Base-by-base conservation (phyloP, 305 asterid genomes). In the Fraxinus nigra region DNA sequence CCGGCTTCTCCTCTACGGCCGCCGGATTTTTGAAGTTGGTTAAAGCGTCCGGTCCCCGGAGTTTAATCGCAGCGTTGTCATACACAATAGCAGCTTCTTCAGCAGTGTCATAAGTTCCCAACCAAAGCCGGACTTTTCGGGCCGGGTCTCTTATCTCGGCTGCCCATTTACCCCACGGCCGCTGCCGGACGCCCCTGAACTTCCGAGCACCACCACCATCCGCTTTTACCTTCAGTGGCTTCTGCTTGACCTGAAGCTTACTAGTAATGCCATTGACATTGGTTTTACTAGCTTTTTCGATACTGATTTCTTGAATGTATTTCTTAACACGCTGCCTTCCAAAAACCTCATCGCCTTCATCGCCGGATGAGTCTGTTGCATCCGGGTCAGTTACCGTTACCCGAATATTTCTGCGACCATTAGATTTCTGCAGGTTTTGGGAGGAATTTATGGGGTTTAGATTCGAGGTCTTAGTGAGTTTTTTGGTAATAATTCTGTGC, bases 91-190 rank as follows among this genome's bases (percentile, higher is more conserved):
- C 97, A 0, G 97, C 95, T 73, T 90, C 97, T 37, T 90, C 93
- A 0, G 95, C 93, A 0, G 95, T 92, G 16, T 90, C 88, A 13
- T 89, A 92, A 16, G 97, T 92, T 0, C 97, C 97, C 82, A 92
- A 59, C 97, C 97, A 92, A 0, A 91, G 88, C 75, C 97, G 30
- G 1, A 88, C 88, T 35, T 88, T 85, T 24, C 81, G 83, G 0
- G 83, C 78, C 0, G 97, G 97, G 89, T 91, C 97, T 11, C 95
- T 82, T 32, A 92, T 92, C 82, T 92, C 95, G 11, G 95, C 95
- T 0, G 95, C 95, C 93, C 93, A 92, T 43, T 90, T 92, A 0
- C 95, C 95, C 97, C 97, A 92, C 0, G 95, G 95, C 79, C 97
- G 84, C 73, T 88, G 93, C 48, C 94, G 88, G 4, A 92, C 95